Evolutionary conservation across 257 asterid genomes (phyloP).

Genomic region (Solanum pinnatisectum): DNA sequence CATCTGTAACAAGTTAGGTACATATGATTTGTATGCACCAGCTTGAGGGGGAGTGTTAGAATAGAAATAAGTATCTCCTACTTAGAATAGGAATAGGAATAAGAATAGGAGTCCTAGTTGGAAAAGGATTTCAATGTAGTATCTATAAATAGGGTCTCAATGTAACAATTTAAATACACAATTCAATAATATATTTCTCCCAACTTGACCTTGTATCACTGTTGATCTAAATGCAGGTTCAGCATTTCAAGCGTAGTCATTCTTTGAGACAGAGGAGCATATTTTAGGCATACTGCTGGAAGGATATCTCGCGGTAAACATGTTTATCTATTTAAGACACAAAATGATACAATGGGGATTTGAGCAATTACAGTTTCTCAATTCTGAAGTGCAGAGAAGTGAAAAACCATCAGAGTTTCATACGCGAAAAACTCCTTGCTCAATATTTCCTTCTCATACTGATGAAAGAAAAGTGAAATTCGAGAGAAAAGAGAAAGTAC

Average conservation of each 20-base stretch:
- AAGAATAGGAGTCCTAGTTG: too few relatives aligned
- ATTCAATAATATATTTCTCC: too few relatives aligned
- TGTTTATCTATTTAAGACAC: not conserved
- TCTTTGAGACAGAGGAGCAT: not conserved
- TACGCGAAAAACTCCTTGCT: not conserved
- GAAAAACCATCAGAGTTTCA: too few relatives aligned
- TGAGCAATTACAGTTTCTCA: not conserved
- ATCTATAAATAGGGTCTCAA: too few relatives aligned
- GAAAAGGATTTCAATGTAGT: too few relatives aligned
- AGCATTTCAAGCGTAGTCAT: not conserved
- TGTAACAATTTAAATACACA: too few relatives aligned
- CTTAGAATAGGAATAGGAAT: too few relatives aligned
- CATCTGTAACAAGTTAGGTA: too few relatives aligned
- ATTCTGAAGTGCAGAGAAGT: not conserved
- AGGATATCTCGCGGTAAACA: too few relatives aligned
- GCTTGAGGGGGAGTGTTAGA: too few relatives aligned
- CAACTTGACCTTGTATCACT: not conserved
- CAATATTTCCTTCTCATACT: not conserved
- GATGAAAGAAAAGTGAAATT: not conserved
- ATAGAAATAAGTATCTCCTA: too few relatives aligned
- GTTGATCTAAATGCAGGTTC: not conserved
- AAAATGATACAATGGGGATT: not conserved
- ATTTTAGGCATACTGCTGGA: not conserved
- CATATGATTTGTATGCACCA: too few relatives aligned
- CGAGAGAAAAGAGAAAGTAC: not conserved